Base-by-base conservation (phyloP, 495 filamentous ascomycete genomes). In the Articulospora tetracladia region DNA sequence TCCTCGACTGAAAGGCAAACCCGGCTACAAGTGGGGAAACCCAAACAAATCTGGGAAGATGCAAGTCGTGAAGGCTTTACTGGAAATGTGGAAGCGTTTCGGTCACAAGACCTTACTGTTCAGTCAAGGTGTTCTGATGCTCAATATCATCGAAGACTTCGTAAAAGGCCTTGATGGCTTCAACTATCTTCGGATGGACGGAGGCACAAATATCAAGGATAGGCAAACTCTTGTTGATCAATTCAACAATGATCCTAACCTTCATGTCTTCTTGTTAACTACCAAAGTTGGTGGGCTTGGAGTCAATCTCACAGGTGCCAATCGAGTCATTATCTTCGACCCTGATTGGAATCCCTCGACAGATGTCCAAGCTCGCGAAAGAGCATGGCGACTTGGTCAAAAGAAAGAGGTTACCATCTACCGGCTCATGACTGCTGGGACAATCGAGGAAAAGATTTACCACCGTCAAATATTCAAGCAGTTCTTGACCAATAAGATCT, bases 401-500 rank as follows among this genome's bases (percentile, higher is more conserved):
- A 97, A 93, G 68, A 86, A 87, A 50, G 90, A 96, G 48, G 94
- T 98, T 20, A 92, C 87, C 0, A 92, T 98, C 28, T 98, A 94
- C 71, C 88, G 94, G 24, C 78, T 98, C 39, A 92, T 98, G 89
- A 94, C 91, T n/a, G 90, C 91, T 1, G 93, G 93, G 17, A 97
- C 94, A 0, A 98, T 98, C 30, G 94, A 98, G 68, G 94, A 98
- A 73, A 98, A 98, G 78, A 97, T 98, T 41, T 98, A 97, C 59
- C 94, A 98, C 70, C 88, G 94, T 4, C 94, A 98, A 71, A 91
- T 98, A 52, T 98, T 92, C 76, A 98, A 98, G 72, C 92, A 96
- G 64, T 96, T 96, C 66, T 76, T 98, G 28, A 90, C 89, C 8
- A 93, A 96, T 74, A 98, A 98, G 69, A 92, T 98, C 12, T 70